Percentiles rank a stretch among this genome's conserved stretches.
These are phyloP conservation scores for Penicillium alfredii DNA, from an alignment of 495 filamentous ascomycete species.

Conservation along the genomic window DNA sequence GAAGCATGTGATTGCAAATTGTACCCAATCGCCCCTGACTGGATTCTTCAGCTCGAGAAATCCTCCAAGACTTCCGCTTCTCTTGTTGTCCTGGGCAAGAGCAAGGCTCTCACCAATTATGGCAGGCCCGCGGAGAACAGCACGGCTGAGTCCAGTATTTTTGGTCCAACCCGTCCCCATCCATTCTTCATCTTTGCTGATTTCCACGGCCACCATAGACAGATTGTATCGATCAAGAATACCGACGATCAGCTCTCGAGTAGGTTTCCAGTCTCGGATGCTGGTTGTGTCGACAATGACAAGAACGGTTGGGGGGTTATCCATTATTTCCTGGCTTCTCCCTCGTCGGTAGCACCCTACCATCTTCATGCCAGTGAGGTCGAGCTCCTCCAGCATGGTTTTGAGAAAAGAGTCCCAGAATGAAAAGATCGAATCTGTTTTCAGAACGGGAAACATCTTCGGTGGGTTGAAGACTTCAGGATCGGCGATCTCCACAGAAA, in stretches of 20 bases:
- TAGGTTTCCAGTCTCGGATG: background rate
- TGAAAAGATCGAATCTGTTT: background rate
- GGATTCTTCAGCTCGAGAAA: conserved; percentile 2
- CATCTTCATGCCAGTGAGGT: background rate
- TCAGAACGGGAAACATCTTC: background rate
- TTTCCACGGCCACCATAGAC: conserved; percentile 3
- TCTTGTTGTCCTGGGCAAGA: background rate
- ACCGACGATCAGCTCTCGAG: background rate
- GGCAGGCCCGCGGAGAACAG: background rate
- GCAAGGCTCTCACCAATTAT: conserved; percentile 1
- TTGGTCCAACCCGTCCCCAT: background rate
- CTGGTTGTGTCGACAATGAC: background rate
- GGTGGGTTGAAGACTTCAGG: background rate
- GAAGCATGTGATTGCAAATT: conserved; percentile 1
- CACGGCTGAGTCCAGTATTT: background rate
- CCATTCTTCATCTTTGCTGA: background rate
- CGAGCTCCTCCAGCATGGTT: background rate
- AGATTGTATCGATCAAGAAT: background rate
- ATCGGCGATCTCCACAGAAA: conserved; percentile 2
- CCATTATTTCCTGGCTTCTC: background rate
- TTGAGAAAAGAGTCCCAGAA: background rate
- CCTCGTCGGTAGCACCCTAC: conserved; percentile 1
- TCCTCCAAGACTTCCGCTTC: background rate
- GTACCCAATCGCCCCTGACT: background rate
- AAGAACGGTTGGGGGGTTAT: conserved; percentile 1